Conservation (phyloP, 805 yeast genomes). For the Yarrowia yakushimensis region DNA sequence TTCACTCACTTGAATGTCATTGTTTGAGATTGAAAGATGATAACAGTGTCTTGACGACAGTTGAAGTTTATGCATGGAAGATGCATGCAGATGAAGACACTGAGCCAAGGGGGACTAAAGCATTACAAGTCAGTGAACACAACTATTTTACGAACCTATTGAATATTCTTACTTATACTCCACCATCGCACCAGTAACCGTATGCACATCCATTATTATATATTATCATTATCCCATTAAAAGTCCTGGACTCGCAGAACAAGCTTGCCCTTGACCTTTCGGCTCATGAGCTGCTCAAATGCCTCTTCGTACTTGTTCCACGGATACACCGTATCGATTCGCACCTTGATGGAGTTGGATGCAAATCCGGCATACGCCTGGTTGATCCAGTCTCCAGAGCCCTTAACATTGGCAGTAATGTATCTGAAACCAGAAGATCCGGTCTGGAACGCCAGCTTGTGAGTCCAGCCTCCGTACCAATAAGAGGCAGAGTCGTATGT, state of each 20-base stretch:
- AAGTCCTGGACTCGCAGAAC: constrained; percentile 42
- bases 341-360: constrained; percentile 44
- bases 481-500: constrained; percentile 22
- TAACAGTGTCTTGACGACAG: neutral
- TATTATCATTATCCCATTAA: constrained; percentile 8
- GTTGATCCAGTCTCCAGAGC: constrained; percentile 41
- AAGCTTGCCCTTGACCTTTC: constrained; percentile 63
- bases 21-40: neutral
- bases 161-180: too few relatives aligned
- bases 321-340: constrained; percentile 52
- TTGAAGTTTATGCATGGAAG: constrained; percentile 18
- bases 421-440: constrained; percentile 32
- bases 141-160: too few relatives aligned
- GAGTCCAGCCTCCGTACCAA: constrained; percentile 30
- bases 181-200: neutral
- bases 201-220: neutral
- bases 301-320: constrained; percentile 53
- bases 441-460: constrained; percentile 32
- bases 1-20: neutral
- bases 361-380: constrained; percentile 47
- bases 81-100: neutral
- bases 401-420: constrained; percentile 29
- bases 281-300: constrained; percentile 45
- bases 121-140: too few relatives aligned
- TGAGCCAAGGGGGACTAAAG: too few relatives aligned